phyloP scores from a whole-genome alignment of 371 early-diverging fungal genomes.

The Syncephalastrum racemosum region DNA sequence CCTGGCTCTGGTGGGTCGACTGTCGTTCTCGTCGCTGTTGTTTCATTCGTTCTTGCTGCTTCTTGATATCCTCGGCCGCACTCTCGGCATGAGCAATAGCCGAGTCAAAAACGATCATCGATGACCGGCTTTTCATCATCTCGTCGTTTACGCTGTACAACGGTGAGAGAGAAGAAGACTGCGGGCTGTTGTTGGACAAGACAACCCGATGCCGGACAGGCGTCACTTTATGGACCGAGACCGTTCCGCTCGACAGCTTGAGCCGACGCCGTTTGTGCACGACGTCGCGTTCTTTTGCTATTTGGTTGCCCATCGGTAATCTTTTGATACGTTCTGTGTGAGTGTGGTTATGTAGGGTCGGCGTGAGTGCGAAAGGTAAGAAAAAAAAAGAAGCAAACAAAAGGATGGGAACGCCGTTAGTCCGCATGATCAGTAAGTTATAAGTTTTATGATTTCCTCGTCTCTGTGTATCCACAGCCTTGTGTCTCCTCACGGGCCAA shows the following conservation, averaged over 20 bases:
- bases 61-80: conserved; percentile 13
- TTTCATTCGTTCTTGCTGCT: neutral
- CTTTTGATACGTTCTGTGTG: neutral
- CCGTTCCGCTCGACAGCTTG: conserved; percentile 1
- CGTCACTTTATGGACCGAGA: conserved; percentile 3
- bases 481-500: too few relatives aligned
- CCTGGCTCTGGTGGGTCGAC: too few relatives aligned
- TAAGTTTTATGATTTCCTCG: too few relatives aligned
- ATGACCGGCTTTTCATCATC: neutral
- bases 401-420: too few relatives aligned
- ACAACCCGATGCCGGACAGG: conserved; percentile 30
- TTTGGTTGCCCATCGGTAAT: conserved; percentile 10
- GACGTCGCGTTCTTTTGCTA: conserved; percentile 4
- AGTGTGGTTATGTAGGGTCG: neutral
- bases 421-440: too few relatives aligned
- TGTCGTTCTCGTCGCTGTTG: neutral
- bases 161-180: conserved; percentile 14
- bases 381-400: conserved; percentile 2
- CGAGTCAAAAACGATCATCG: conserved; percentile 14
- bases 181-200: conserved; percentile 16
- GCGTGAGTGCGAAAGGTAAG: conserved; percentile 4
- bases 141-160: conserved; percentile 3
- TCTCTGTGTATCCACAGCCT: too few relatives aligned
- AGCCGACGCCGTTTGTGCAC: neutral
- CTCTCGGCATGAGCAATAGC: conserved; percentile 10